These are phyloP conservation scores for Globisporangium viniferum DNA, from an alignment of 352 stramenopile species.

Conservation along the genomic window DNA sequence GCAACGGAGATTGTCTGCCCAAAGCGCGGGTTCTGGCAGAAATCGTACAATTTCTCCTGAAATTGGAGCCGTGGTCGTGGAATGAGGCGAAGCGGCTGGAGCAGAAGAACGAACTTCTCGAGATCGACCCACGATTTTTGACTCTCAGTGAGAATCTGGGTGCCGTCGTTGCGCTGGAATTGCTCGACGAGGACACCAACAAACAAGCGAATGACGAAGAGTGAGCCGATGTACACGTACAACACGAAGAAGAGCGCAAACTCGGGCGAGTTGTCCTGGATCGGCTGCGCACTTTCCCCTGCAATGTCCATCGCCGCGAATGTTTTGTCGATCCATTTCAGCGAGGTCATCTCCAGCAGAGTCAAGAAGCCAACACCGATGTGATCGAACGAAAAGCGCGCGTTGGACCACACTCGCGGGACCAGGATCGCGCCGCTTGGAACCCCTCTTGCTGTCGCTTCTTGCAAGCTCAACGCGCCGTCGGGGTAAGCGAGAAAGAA, in stretches of 20 bases:
- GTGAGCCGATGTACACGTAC: slow-evolving; percentile 70
- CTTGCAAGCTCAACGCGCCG: slow-evolving; percentile 45
- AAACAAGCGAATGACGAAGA: slow-evolving; percentile 80
- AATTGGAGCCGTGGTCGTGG: slow-evolving; percentile 30
- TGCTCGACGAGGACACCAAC: slow-evolving; percentile 79
- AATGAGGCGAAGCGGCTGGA: slow-evolving; percentile 57
- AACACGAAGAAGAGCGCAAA: slow-evolving; percentile 69
- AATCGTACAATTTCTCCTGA: slow-evolving; percentile 46
- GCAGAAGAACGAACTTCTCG: slow-evolving; percentile 74
- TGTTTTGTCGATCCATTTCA: slow-evolving; percentile 79
- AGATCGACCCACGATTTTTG: slow-evolving; percentile 82
- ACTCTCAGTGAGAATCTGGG: slow-evolving; percentile 71
- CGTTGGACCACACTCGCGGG: slow-evolving; percentile 63
- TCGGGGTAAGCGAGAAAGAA: slow-evolving; percentile 52
- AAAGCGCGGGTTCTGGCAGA: slow-evolving; percentile 65
- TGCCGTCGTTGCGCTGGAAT: slow-evolving; percentile 83
- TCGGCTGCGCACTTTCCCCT: slow-evolving; percentile 39
- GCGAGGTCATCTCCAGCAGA: slow-evolving; percentile 75
- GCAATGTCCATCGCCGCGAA: slow-evolving; percentile 77
- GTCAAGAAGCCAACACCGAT: slow-evolving; percentile 61
- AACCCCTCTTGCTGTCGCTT: slow-evolving; percentile 34
- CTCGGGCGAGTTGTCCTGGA: slow-evolving; percentile 39
- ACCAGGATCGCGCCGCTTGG: slow-evolving; percentile 42
- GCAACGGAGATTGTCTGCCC: slow-evolving; percentile 41
- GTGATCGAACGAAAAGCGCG: slow-evolving; percentile 79